These are phyloP conservation scores for Rhizopogon vinicolor DNA, from an alignment of 768 basidiomycete species.

Conservation along the genomic window DNA sequence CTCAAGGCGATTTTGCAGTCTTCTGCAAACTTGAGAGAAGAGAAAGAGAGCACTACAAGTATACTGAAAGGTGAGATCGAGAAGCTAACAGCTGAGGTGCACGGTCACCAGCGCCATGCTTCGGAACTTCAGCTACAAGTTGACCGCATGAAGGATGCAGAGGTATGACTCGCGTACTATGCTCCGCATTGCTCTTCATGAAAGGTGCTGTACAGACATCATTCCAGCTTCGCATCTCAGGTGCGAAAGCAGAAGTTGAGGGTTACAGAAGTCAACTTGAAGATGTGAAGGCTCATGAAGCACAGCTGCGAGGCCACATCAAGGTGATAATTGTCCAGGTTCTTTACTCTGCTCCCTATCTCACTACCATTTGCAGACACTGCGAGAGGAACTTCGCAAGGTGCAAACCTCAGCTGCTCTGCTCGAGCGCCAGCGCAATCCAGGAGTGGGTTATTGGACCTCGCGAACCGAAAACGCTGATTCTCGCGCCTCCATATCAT, in stretches of 20 bases:
- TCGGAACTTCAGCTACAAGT: slow-evolving; percentile 50
- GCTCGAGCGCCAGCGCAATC: slow-evolving; percentile 86
- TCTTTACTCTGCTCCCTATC: background rate
- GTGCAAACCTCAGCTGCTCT: slow-evolving; percentile 90
- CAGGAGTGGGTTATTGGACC: slow-evolving; percentile 93
- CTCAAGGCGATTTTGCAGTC: slow-evolving; percentile 56
- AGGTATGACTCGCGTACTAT: slow-evolving; percentile 43
- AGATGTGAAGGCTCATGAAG: slow-evolving; percentile 66
- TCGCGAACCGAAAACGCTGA: slow-evolving; percentile 34
- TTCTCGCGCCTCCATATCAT: slow-evolving; percentile 34
- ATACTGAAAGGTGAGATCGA: slow-evolving; percentile 54
- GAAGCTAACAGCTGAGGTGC: slow-evolving; percentile 43
- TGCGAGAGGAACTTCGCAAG: slow-evolving; percentile 93
- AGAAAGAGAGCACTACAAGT: slow-evolving; percentile 46
- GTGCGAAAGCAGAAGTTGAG: slow-evolving; percentile 43
- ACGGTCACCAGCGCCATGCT: slow-evolving; percentile 45
- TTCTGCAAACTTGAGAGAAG: slow-evolving; percentile 54
- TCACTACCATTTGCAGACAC: slow-evolving; percentile 45
- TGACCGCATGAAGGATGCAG: slow-evolving; percentile 47
- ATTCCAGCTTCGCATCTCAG: slow-evolving; percentile 42
- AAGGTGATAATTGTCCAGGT: slow-evolving; percentile 48
- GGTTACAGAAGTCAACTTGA: slow-evolving; percentile 66
- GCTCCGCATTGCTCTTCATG: background rate
- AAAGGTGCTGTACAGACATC: slow-evolving; percentile 33
- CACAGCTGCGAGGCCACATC: slow-evolving; percentile 67